Conservation (phyloP, 1,284 basidiomycete genomes). For the Waitea zeae region DNA sequence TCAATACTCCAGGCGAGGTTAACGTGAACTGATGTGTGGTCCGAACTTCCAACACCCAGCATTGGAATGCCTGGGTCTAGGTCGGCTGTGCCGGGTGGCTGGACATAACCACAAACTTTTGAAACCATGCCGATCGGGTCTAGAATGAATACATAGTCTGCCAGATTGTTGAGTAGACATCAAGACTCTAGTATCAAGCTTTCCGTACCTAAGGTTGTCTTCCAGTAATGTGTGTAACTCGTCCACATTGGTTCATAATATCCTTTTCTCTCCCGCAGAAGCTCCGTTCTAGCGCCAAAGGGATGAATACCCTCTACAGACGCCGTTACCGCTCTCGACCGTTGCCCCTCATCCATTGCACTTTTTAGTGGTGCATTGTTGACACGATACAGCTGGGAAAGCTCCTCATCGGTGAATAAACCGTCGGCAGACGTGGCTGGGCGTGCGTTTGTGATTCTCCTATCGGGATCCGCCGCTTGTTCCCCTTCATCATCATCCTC, state of each 20-base stretch:
- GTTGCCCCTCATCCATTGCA: slow-evolving; percentile 42
- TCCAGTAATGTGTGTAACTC: slow-evolving; percentile 70
- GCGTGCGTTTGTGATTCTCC: slow-evolving; percentile 65
- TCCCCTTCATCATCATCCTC: slow-evolving; percentile 13
- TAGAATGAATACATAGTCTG: slow-evolving; percentile 78
- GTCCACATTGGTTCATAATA: slow-evolving; percentile 65
- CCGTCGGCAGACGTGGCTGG: slow-evolving; percentile 46
- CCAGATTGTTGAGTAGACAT: slow-evolving; percentile 1
- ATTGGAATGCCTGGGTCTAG: slow-evolving; percentile 68
- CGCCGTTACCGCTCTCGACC: slow-evolving; percentile 6
- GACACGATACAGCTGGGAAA: slow-evolving; percentile 33
- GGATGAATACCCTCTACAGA: slow-evolving; percentile 13
- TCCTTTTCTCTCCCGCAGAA: slow-evolving; percentile 26
- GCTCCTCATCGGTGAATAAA: slow-evolving; percentile 45
- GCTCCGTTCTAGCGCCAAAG: slow-evolving; percentile 28
- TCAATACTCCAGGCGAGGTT: slow-evolving; percentile 20
- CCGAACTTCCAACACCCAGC: slow-evolving; percentile 66
- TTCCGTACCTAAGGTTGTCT: slow-evolving; percentile 54
- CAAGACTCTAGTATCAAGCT: not conserved
- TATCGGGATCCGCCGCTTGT: slow-evolving; percentile 46
- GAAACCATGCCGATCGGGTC: slow-evolving; percentile 22
- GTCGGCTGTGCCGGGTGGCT: slow-evolving; percentile 43
- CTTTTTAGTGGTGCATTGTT: slow-evolving; percentile 25
- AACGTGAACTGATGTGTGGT: slow-evolving; percentile 68
- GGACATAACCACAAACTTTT: slow-evolving; percentile 40